Base-by-base conservation (phyloP, 2,329 filamentous ascomycete genomes). In the Grosmannia penicillata region DNA sequence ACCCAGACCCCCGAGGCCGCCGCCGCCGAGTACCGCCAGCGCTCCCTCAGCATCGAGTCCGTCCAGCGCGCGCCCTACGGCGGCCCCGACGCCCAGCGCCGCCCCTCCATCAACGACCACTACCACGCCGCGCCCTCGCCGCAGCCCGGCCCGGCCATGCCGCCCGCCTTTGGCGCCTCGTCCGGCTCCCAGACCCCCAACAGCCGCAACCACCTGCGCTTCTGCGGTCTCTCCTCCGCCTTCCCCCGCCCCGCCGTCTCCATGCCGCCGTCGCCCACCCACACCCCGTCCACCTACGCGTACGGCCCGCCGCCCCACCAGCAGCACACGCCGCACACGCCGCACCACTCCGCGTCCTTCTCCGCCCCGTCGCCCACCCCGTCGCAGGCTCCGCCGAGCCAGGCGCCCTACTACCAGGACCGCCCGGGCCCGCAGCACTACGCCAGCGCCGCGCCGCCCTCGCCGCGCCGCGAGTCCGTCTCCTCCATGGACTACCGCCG, bases 31-130 rank as follows among this genome's bases (percentile, higher is more conserved):
- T 51, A 49, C 45, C 50, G 55, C 4, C 48, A 47, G 18, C 51
- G 56, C 13, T 58, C 56, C 2, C 45, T 54, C 48, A 53, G 49
- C 49, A 45, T 48, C 41, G 54, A 54, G 33, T 55, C 54, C 39
- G 44, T 46, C 15, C 51, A 53, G 39, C 48, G 52, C 35, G 49
- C 50, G 2, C 51, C 56, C 1, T 58, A 53, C 39, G 45, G 47
- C 8, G 43, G 47, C 18, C 51, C 55, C 21, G 54, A 55, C 11
- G 26, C 49, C 24, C 34, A 52, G 35, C 54, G 56, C 17, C 52
- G 56, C 7, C 52, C 52, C 7, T 58, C 56, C 0, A 49, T 48
- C 18, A 46, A 42, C 28, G 56, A 58, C 22, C 56, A 56, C 37
- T 38, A 42, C 36, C 43, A 42, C 33, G 19, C 22, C 4, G 36